Conservation (phyloP, 2,329 filamentous ascomycete species). For the Colletotrichum destructivum region DNA sequence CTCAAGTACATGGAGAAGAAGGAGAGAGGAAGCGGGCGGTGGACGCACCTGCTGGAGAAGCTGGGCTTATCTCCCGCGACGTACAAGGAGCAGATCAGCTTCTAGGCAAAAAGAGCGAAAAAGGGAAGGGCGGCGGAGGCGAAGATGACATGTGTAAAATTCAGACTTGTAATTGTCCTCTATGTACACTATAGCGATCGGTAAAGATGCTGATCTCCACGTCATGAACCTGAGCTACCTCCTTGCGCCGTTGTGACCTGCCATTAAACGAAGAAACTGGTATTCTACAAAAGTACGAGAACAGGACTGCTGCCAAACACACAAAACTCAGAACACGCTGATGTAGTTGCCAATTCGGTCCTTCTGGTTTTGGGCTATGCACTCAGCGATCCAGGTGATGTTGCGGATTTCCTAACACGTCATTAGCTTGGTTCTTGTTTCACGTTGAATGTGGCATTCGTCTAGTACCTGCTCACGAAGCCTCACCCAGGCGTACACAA, state of each 20-base stretch:
- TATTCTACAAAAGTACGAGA: constrained; percentile 60
- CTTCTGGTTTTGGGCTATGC: constrained; percentile 99
- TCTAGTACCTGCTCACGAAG: constrained; percentile 90
- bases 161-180: constrained; percentile 58
- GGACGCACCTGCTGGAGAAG: constrained; percentile 87
- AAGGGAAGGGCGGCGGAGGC: constrained; percentile 26
- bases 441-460: constrained; percentile 28
- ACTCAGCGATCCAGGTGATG: constrained; percentile 99
- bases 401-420: constrained; percentile 94
- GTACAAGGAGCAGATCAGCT: constrained; percentile 90
- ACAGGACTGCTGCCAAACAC: constrained; percentile 46
- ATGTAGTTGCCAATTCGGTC: constrained; percentile 99
- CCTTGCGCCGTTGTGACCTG: constrained; percentile 55
- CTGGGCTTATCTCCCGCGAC: constrained; percentile 89
- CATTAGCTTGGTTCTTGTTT: constrained; percentile 50
- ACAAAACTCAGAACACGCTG: constrained; percentile 82
- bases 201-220: constrained; percentile 44
- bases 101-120: constrained; percentile 62
- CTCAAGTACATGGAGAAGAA: constrained; percentile 89
- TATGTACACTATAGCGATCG: constrained; percentile 64
- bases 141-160: constrained; percentile 56
- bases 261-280: constrained; percentile 45
- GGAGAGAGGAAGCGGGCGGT: constrained; percentile 92
- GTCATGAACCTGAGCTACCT: constrained; percentile 43
- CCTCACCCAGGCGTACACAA: constrained; percentile 98